Evolutionary conservation across 2,329 filamentous ascomycete genomes (phyloP), one percentile per base, ranked within the genome.

Genomic region (Ascochyta rabiei): DNA sequence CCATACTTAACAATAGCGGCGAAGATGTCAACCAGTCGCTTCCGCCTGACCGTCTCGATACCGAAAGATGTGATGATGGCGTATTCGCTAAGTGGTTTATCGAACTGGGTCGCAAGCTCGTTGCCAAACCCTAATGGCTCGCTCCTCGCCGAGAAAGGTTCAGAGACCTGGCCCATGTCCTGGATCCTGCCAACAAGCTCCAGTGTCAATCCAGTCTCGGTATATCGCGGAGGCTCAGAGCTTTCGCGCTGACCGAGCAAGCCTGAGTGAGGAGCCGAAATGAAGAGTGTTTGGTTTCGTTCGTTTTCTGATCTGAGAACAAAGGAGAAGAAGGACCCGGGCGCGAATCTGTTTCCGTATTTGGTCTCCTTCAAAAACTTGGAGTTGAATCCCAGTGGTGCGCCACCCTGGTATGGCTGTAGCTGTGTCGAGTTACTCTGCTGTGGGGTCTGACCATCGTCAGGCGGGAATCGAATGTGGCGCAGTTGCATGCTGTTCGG

Each of bases 401-500:
- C 48, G 19, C 62, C 61, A 12, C 59, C 63, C 56, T 67, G 65
- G 53, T 72, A 74, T 40, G 65, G 64, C 45, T 70, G 68, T 44
- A 71, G 26, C 44, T 71, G 70, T n/a, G 62, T 65, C 13, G 67
- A 62, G 41, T 64, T 59, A 43, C 47, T 57, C 48, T 65, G 63
- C 44, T 52, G 59, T 48, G 65, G 46, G 19, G 61, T 47, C 24
- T 62, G 60, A 12, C 59, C 61, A 23, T 70, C 64, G 34, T 79
- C 75, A 0, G 95, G 95, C 1, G 96, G 95, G 55, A 96, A 96
- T 71, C 95, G 96, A 75, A 99, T 91, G 69, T 96, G 95, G 64
- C 96, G 89, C n/a, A 97, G 87, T 75, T 97, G 93, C 91, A 99
- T 97, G 76, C 91, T 97, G 65, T 90, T 93, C 0, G 95, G 93